Evolutionary conservation across 2,329 filamentous ascomycete genomes (phyloP).

Genomic region (Fusarium camptoceras): DNA sequence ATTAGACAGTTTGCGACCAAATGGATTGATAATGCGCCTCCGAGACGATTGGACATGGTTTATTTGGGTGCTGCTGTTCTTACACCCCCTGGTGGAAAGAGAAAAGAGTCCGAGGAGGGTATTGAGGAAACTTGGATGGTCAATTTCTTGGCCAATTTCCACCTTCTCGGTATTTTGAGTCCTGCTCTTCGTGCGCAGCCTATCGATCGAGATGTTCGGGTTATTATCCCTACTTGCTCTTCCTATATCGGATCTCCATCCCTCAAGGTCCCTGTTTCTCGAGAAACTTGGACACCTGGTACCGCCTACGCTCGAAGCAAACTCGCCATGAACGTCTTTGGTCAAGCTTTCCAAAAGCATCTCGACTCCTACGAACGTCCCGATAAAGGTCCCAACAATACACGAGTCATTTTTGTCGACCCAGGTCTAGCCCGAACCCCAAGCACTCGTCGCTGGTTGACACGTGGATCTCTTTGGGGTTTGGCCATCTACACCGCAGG

Average conservation of each 20-base stretch:
- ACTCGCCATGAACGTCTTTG: constrained; percentile 90
- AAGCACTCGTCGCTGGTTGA: constrained; percentile 88
- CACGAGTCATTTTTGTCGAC: constrained; percentile 87
- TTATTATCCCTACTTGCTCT: constrained; percentile 88
- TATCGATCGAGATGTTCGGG: constrained; percentile 89
- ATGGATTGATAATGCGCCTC: constrained; percentile 96
- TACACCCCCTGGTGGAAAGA: constrained; percentile 73
- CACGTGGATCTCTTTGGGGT: constrained; percentile 84
- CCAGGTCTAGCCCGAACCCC: constrained; percentile 88
- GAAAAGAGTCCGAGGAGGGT: constrained; percentile 77
- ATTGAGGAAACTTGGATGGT: constrained; percentile 92
- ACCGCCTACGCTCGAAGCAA: constrained; percentile 74
- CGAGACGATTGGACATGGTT: constrained; percentile 88
- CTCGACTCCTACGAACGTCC: constrained; percentile 85
- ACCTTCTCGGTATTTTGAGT: constrained; percentile 89
- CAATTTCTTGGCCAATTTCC: constrained; percentile 96
- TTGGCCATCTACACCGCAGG: constrained; percentile 79
- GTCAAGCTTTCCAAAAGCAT: constrained; percentile 91
- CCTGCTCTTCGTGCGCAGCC: constrained; percentile 92
- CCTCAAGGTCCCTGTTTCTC: constrained; percentile 64
- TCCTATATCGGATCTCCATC: constrained; percentile 85
- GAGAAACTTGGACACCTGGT: constrained; percentile 65
- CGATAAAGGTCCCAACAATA: constrained; percentile 83
- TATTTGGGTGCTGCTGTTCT: constrained; percentile 86
- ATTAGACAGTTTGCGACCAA: constrained; percentile 94